phyloP scores from a whole-genome alignment of 208 protist species.

The Crithidia brevicula region DNA sequence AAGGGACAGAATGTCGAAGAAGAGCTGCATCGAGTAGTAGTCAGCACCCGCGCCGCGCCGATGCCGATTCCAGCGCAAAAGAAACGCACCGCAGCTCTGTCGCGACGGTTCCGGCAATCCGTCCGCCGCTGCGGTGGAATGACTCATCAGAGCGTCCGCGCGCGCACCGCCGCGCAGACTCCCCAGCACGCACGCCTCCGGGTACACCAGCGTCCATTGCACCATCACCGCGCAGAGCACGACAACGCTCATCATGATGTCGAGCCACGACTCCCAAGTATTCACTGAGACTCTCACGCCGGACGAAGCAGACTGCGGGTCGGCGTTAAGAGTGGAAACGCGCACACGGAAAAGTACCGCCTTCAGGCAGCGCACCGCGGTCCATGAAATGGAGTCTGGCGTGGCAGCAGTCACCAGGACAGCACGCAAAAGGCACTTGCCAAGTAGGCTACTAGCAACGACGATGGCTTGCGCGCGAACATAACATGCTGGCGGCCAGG shows the following conservation, averaged over 20 bases:
- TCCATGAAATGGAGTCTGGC: background rate
- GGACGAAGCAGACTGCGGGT: background rate
- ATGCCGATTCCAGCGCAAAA: constrained; percentile 20
- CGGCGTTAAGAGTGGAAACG: background rate
- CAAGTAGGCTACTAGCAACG: constrained; percentile 30
- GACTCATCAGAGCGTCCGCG: no score
- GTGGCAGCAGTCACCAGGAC: background rate
- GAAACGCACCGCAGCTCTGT: no score
- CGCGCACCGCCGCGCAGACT: background rate
- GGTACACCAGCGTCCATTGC: constrained; percentile 26
- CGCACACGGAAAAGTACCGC: constrained; percentile 9
- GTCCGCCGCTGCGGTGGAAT: no score
- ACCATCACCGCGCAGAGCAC: constrained; percentile 11
- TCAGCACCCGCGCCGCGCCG: constrained; percentile 61
- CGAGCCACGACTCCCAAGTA: constrained; percentile 14
- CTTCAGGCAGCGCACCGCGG: constrained; percentile 1
- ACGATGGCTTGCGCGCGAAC: constrained; percentile 27
- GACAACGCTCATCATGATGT: constrained; percentile 18
- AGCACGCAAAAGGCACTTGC: constrained; percentile 33
- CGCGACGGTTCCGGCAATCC: no score
- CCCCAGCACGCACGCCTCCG: constrained; percentile 17
- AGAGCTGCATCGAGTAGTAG: constrained; percentile 57
- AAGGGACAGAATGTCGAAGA: constrained; percentile 42
- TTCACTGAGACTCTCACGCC: background rate
- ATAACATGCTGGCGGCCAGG: constrained; percentile 43